Percentiles rank a stretch among this genome's conserved stretches.
Evolutionary conservation across 306 rosid genomes (phyloP).

Genomic region (Herpetospermum pedunculosum): DNA sequence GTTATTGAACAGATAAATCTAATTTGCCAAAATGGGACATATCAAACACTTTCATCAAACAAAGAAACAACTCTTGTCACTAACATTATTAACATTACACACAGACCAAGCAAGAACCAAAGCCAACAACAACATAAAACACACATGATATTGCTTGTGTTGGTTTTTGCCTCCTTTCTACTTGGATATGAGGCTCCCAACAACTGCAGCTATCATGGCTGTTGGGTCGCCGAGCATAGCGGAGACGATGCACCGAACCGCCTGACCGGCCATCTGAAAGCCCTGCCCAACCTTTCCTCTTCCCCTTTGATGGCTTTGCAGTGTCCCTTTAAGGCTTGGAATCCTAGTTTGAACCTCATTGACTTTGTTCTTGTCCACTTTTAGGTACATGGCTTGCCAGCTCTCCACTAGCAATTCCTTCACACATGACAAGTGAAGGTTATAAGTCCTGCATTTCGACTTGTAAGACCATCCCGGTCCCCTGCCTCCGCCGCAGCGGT

Average conservation of each 20-base stretch:
- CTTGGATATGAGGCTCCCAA: conserved; percentile 26
- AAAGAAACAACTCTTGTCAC: background rate
- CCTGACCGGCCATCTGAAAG: conserved; percentile 36
- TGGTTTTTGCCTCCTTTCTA: background rate
- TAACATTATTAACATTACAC: background rate
- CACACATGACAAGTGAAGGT: conserved; percentile 40
- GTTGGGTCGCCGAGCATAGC: conserved; percentile 49
- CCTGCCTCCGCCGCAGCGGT: conserved; percentile 35
- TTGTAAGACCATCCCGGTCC: conserved; percentile 41
- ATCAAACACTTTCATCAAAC: background rate
- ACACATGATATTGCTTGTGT: background rate
- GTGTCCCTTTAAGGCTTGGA: conserved; percentile 31
- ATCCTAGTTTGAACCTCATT: conserved; percentile 38
- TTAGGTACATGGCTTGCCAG: conserved; percentile 39
- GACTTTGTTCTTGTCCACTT: conserved; percentile 30
- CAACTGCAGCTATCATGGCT: conserved; percentile 29
- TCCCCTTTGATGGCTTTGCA: conserved; percentile 15
- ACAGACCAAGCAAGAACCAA: background rate
- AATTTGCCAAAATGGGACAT: background rate
- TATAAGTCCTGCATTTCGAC: conserved; percentile 32
- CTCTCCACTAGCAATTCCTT: conserved; percentile 45
- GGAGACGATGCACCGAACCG: conserved; percentile 28
- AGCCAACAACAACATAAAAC: background rate
- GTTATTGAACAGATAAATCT: background rate
- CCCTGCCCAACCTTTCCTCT: conserved; percentile 24